Conservation (phyloP, 192 early-diverging fungal species). For the Coemansia sp. region DNA sequence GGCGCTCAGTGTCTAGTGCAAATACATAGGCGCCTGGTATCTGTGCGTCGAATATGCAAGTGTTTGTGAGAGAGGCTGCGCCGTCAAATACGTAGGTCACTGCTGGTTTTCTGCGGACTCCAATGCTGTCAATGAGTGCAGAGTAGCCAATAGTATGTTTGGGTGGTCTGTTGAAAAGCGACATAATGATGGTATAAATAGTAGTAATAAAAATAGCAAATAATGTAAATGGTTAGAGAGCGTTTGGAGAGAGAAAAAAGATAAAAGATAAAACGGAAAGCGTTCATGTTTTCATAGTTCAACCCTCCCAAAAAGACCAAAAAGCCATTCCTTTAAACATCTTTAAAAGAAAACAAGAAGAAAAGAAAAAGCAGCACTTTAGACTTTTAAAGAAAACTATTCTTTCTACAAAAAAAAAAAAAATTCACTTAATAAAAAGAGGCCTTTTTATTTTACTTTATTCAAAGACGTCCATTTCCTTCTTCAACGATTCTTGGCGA, state of each 20-base stretch:
- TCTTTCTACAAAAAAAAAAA: background rate
- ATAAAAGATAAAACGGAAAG: background rate
- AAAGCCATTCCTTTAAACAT: too few relatives aligned
- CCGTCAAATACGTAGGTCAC: conserved; percentile 8
- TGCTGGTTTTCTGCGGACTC: background rate
- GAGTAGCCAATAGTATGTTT: background rate
- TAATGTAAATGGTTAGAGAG: background rate
- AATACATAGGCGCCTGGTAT: conserved; percentile 11
- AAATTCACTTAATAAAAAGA: background rate
- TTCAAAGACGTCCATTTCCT: background rate
- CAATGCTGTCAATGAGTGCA: background rate
- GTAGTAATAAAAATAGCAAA: background rate
- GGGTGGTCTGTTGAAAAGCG: background rate
- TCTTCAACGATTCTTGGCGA: background rate
- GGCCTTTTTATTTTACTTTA: background rate
- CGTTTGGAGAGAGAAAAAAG: background rate
- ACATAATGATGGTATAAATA: too few relatives aligned
- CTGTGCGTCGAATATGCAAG: conserved; percentile 10
- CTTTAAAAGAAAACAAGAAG: background rate
- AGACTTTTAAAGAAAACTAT: background rate
- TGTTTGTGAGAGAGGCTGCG: conserved; percentile 13
- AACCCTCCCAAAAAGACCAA: too few relatives aligned
- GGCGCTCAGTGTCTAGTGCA: conserved; percentile 6
- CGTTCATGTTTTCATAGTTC: too few relatives aligned
- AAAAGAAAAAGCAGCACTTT: background rate